Evolutionary conservation across 2,329 filamentous ascomycete genomes (phyloP), one percentile per base, ranked within the genome.

Genomic region (Beauveria medogensis): DNA sequence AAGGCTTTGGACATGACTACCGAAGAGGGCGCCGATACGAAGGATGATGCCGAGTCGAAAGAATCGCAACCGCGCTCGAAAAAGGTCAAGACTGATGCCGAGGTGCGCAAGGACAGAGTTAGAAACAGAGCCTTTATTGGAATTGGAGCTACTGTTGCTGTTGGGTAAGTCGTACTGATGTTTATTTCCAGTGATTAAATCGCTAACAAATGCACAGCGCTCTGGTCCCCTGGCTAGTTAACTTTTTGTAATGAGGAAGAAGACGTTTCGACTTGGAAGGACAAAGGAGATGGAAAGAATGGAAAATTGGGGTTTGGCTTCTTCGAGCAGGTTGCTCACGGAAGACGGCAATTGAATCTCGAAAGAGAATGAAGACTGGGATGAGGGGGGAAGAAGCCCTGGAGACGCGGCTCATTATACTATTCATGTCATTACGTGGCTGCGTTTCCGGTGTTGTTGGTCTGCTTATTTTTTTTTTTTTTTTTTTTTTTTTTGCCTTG

Each of bases 91-190:
- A 89, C 91, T 1, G 89, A 94, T 71, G 83, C 89, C 50, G 88
- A 94, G 74, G 73, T 95, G 66, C 88, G 88, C 74, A 92, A 91
- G 77, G 89, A 95, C 76, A 89, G 87, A 70, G 91, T 97, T 66
- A 88, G 91, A 76, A 91, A 87, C 74, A 85, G 92, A 70, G 91
- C 94, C 52, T 78, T 96, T 63, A 82, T 96, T 64, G 93, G 94
- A 62, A 84, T 97, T 58, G 90, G 88, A 64, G 91, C 91, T 62
- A 94, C 91, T 52, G 82, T 97, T 72, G 91, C 90, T 61, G 83
- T 97, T 73, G 92, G 92, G 94, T 97, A 84, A 78, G 92, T 59
- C 18, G 37, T 18, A 43, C 88, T 47, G 53, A 43, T 16, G 5
- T 40, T 41, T 14, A 51, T 18, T 51, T 24, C 20, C 20, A 44